These are phyloP conservation scores for Ascochyta fabae DNA, from an alignment of 2,329 filamentous ascomycete species.

Conservation along the genomic window DNA sequence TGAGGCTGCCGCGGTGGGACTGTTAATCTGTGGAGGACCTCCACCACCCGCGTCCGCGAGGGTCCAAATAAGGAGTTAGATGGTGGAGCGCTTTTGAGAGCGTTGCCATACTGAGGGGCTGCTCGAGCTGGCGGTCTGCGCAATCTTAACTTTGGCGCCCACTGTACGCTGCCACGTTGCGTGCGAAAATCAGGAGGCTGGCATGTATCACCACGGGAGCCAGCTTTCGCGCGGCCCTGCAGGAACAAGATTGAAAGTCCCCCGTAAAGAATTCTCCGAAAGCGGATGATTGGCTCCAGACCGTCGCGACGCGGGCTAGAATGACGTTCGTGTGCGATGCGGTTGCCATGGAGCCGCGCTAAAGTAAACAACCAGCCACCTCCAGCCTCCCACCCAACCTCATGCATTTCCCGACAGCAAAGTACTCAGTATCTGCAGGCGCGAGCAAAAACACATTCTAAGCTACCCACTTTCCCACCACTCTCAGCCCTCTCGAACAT, in stretches of 20 bases:
- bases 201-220: slow-evolving; percentile 20
- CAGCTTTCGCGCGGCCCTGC: slow-evolving; percentile 24
- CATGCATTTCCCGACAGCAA: slow-evolving; percentile 42
- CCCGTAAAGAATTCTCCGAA: slow-evolving; percentile 15
- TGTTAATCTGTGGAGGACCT: slow-evolving; percentile 13
- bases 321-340: slow-evolving; percentile 27
- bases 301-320: slow-evolving; percentile 18
- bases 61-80: background rate
- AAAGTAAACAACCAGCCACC: slow-evolving; percentile 36
- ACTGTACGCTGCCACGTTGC: slow-evolving; percentile 35
- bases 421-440: slow-evolving; percentile 38
- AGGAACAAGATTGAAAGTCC: slow-evolving; percentile 27
- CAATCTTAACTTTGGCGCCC: slow-evolving; percentile 20
- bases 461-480: slow-evolving; percentile 39
- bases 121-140: slow-evolving; percentile 11
- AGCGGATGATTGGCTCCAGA: slow-evolving; percentile 26
- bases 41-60: background rate
- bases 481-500: slow-evolving; percentile 17
- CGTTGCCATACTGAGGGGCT: slow-evolving; percentile 3
- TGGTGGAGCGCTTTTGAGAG: background rate
- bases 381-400: slow-evolving; percentile 45
- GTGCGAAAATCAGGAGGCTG: slow-evolving; percentile 34
- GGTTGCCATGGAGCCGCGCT: slow-evolving; percentile 28
- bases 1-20: slow-evolving; percentile 16
- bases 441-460: slow-evolving; percentile 40